A percentile compares a stretch with the other conserved stretches of the same genome.
These are phyloP conservation scores for Tilletia setariae DNA, from an alignment of 1,284 basidiomycete species.

Conservation along the genomic window DNA sequence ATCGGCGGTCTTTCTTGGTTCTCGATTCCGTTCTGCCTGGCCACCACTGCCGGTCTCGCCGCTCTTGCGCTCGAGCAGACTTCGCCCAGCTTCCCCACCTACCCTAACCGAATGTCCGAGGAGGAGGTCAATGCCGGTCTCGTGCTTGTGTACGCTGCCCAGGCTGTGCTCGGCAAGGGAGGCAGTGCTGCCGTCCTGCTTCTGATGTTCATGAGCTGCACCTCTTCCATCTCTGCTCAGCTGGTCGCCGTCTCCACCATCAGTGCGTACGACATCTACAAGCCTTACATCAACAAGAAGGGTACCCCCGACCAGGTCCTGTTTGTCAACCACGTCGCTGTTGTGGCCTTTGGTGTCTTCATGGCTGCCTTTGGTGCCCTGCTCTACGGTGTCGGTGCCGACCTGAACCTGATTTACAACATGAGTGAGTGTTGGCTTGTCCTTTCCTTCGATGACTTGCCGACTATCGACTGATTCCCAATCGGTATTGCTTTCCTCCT, in stretches of 20 bases:
- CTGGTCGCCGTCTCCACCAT: slow-evolving; percentile 39
- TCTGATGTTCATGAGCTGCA: slow-evolving; percentile 48
- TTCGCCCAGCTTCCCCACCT: slow-evolving; percentile 40
- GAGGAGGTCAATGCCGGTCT: slow-evolving; percentile 42
- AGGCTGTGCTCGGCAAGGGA: slow-evolving; percentile 41
- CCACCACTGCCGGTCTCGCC: slow-evolving; percentile 40
- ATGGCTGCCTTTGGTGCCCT: slow-evolving; percentile 45
- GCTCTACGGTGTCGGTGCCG: slow-evolving; percentile 43
- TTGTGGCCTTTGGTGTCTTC: slow-evolving; percentile 45
- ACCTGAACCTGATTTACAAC: slow-evolving; percentile 33
- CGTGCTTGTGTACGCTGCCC: slow-evolving; percentile 42
- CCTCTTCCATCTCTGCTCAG: slow-evolving; percentile 43
- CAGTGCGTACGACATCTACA: slow-evolving; percentile 34
- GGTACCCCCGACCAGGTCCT: slow-evolving; percentile 36
- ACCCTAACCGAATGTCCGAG: slow-evolving; percentile 34
- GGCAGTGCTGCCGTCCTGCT: slow-evolving; percentile 38
- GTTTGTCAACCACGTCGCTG: slow-evolving; percentile 37
- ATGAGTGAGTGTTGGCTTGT: slow-evolving; percentile 4
- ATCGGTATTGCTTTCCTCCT: neutral
- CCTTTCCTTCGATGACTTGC: neutral
- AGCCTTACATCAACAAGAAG: slow-evolving; percentile 33
- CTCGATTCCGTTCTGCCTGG: slow-evolving; percentile 40
- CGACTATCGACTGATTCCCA: neutral
- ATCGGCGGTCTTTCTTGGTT: slow-evolving; percentile 47
- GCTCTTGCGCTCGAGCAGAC: slow-evolving; percentile 43